phyloP scores from a whole-genome alignment of 2,329 filamentous ascomycete species.

The Botrytis elliptica region DNA sequence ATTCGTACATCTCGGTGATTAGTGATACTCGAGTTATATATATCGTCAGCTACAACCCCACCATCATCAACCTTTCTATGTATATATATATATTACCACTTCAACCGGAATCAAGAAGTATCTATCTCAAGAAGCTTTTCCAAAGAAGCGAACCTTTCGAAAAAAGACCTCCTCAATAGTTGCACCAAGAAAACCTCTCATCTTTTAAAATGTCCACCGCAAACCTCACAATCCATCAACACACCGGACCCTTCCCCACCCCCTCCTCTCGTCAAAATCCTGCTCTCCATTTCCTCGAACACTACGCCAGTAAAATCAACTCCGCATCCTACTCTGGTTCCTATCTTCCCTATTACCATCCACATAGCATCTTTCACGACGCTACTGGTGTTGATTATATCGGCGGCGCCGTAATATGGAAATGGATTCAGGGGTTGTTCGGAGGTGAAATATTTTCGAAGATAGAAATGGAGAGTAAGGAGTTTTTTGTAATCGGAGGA shows the following conservation, averaged over 20 bases:
- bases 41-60: background rate
- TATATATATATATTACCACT: background rate
- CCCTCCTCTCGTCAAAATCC: background rate
- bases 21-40: background rate
- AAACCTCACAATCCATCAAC: background rate
- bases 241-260: conserved; percentile 6
- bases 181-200: no score
- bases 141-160: no score
- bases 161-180: background rate
- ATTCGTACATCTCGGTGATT: background rate
- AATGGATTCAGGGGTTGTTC: conserved; percentile 16
- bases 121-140: no score
- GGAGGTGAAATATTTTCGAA: background rate
- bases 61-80: background rate
- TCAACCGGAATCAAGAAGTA: no score
- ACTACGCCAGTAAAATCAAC: conserved; percentile 7
- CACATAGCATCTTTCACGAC: conserved; percentile 1
- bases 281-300: conserved; percentile 9
- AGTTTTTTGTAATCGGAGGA: conserved; percentile 3
- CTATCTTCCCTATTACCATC: conserved; percentile 18
- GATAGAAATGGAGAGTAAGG: conserved; percentile 15
- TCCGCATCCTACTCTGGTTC: background rate
- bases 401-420: conserved; percentile 7
- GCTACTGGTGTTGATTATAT: conserved; percentile 17
- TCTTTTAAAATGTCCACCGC: background rate